These are phyloP conservation scores for Vitis rotundifolia DNA, from an alignment of 164 flowering plant genomes.

Conservation along the genomic window DNA sequence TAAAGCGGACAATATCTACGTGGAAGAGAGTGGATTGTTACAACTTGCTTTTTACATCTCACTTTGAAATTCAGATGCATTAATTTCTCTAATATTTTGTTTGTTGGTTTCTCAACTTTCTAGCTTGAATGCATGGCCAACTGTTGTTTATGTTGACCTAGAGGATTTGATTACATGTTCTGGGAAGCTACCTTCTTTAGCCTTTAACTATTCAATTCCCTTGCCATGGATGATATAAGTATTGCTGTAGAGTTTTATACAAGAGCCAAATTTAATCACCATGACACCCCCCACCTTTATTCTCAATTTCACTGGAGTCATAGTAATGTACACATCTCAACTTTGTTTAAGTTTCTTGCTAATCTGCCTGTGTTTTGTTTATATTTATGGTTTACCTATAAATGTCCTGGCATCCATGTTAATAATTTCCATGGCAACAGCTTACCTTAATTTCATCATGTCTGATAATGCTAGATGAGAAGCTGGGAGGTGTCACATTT, in stretches of 20 bases:
- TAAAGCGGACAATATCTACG: no score
- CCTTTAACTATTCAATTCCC: not conserved
- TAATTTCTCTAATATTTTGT: not conserved
- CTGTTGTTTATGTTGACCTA: not conserved
- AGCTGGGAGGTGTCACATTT: slow-evolving; percentile 38
- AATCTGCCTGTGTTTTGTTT: not conserved
- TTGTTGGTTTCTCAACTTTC: not conserved
- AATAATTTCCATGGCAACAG: not conserved
- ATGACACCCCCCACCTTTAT: no score
- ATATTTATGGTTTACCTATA: not conserved
- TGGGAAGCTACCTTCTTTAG: not conserved
- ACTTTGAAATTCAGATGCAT: not conserved
- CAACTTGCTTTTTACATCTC: no score
- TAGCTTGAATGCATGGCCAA: not conserved
- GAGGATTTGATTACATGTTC: not conserved
- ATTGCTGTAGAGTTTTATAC: no score
- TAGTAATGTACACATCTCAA: no score
- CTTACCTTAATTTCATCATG: slow-evolving; percentile 10
- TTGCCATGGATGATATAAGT: not conserved
- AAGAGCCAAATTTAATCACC: no score
- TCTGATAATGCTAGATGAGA: slow-evolving; percentile 36
- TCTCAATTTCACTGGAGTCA: no score
- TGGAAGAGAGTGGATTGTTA: no score
- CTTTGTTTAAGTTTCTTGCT: no score
- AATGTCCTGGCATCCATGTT: not conserved